Conservation (phyloP, 1,284 basidiomycete genomes). For the Golubevia pallescens region DNA sequence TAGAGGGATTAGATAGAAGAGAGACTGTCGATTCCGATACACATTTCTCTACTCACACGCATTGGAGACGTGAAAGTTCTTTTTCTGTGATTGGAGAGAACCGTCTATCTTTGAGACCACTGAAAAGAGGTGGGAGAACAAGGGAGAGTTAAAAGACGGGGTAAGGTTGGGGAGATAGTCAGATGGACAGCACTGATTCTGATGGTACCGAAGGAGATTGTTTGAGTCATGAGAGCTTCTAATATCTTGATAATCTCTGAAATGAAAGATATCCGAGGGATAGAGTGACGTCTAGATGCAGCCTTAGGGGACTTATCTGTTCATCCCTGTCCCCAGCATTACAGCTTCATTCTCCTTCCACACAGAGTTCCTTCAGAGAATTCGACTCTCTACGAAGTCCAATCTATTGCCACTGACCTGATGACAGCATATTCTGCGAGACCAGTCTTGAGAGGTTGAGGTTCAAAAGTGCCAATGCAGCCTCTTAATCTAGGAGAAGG, state of each 20-base stretch:
- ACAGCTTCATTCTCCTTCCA: too few species aligned
- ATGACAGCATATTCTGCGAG: slow-evolving; percentile 87
- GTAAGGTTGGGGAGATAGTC: too few species aligned
- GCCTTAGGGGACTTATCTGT: too few species aligned
- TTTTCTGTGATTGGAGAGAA: slow-evolving; percentile 74
- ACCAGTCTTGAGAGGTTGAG: slow-evolving; percentile 77
- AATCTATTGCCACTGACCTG: slow-evolving; percentile 67
- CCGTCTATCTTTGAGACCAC: slow-evolving; percentile 68
- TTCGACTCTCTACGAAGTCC: too few species aligned
- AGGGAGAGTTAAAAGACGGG: slow-evolving; percentile 71
- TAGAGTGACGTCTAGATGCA: too few species aligned
- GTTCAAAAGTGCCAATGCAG: slow-evolving; percentile 92
- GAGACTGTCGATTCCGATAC: not conserved
- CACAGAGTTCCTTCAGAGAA: too few species aligned
- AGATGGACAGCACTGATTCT: too few species aligned
- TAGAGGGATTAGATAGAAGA: not conserved
- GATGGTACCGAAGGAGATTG: too few species aligned
- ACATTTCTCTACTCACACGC: slow-evolving; percentile 72
- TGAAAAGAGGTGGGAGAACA: slow-evolving; percentile 14
- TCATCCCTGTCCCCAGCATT: too few species aligned
- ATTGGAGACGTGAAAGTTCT: slow-evolving; percentile 82
- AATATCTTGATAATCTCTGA: too few species aligned
- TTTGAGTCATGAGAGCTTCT: too few species aligned
- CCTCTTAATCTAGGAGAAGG: slow-evolving; percentile 76
- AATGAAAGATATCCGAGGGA: not conserved